A percentile compares a stretch with the other conserved stretches of the same genome.
Evolutionary conservation across 2,329 filamentous ascomycete species (phyloP).

Genomic region (Byssoonygena ceratinophila): DNA sequence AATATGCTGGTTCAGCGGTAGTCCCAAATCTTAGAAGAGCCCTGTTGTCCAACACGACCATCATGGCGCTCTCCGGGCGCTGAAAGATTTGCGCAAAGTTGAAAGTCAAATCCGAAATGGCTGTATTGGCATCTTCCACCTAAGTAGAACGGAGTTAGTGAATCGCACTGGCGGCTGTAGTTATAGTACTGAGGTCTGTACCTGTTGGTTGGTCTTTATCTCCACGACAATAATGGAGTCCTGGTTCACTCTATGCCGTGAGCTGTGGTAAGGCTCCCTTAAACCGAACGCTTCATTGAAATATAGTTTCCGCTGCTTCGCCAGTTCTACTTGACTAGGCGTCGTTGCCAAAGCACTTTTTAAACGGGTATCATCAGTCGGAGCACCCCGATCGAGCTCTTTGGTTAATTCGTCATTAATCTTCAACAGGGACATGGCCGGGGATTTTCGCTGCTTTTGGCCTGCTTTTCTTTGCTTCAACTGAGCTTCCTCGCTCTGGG

Average conservation of each 20-base stretch:
- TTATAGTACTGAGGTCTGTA: constrained; percentile 24
- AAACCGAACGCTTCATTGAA: constrained; percentile 33
- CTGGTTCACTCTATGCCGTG: constrained; percentile 41
- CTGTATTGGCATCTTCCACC: constrained; percentile 64
- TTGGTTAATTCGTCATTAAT: constrained; percentile 4
- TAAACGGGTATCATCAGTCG: constrained; percentile 12
- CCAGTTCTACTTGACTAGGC: constrained; percentile 19
- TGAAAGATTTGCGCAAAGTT: constrained; percentile 66
- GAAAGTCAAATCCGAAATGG: constrained; percentile 63
- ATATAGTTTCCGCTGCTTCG: constrained; percentile 30
- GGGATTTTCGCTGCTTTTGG: neutral
- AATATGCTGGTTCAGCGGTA: constrained; percentile 68
- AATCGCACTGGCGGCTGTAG: neutral
- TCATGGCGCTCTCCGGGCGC: constrained; percentile 60
- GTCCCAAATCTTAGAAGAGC: constrained; percentile 64
- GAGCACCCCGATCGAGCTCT: constrained; percentile 13
- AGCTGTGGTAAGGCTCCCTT: constrained; percentile 28
- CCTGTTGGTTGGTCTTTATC: constrained; percentile 54
- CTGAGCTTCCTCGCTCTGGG: neutral
- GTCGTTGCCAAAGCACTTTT: constrained; percentile 10
- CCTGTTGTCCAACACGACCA: constrained; percentile 65
- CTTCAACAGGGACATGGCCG: neutral
- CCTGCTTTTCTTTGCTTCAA: neutral
- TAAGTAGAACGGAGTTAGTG: constrained; percentile 29
- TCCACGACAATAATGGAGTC: constrained; percentile 54